Percentiles rank a stretch among this genome's conserved stretches.
Evolutionary conservation across 257 asterid genomes (phyloP).

Genomic region (Catharanthus roseus): DNA sequence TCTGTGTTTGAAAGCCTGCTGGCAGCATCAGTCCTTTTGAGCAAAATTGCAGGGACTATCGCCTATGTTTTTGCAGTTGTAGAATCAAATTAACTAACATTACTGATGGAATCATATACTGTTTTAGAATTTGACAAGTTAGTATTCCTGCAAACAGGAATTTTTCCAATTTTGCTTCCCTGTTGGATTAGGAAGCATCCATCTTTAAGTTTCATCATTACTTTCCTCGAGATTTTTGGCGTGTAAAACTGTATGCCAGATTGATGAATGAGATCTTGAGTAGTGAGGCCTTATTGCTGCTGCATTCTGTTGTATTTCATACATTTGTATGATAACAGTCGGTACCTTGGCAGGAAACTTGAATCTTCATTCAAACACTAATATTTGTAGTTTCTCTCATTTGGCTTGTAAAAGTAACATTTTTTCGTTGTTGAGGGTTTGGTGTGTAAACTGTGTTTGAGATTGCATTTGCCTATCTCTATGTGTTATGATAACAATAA

Average conservation of each 20-base stretch:
- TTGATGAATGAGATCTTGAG: not conserved
- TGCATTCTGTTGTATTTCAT: not conserved
- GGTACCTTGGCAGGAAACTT: not conserved
- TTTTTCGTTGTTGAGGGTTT: not conserved
- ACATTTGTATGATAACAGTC: not conserved
- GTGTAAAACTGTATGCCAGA: not conserved
- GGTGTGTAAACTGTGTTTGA: not conserved
- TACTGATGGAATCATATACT: slow-evolving; percentile 17
- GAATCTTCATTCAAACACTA: not conserved
- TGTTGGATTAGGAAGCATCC: slow-evolving; percentile 1
- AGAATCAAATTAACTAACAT: slow-evolving; percentile 20
- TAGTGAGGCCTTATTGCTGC: not conserved
- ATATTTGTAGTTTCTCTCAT: not conserved
- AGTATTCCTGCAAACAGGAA: slow-evolving; percentile 1
- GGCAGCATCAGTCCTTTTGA: slow-evolving; percentile 11
- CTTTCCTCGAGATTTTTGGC: not conserved
- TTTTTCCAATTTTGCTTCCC: slow-evolving; percentile 11
- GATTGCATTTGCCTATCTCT: no score
- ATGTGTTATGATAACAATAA: no score
- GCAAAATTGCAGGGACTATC: slow-evolving; percentile 19
- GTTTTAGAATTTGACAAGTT: slow-evolving; percentile 19
- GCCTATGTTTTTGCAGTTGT: slow-evolving; percentile 15
- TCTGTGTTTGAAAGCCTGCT: slow-evolving; percentile 8
- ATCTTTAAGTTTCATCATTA: not conserved
- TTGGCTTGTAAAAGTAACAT: not conserved